phyloP scores from a whole-genome alignment of 2,329 filamentous ascomycete species.

The Paecilomyces variotii region DNA sequence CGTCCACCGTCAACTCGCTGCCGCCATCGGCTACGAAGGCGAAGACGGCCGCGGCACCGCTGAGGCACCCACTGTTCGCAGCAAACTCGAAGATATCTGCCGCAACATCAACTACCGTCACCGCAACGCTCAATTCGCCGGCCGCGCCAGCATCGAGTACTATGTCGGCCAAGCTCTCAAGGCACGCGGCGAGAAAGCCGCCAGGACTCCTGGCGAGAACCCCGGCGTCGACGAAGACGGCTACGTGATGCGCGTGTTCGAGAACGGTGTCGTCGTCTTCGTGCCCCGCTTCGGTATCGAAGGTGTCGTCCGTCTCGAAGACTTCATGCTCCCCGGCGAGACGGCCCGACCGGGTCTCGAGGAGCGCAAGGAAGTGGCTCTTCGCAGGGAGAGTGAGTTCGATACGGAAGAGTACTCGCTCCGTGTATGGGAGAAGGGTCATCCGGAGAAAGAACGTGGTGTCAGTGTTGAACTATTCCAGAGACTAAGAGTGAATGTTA shows the following conservation, averaged over 20 bases:
- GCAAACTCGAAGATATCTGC: constrained; percentile 85
- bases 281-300: constrained; percentile 95
- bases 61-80: constrained; percentile 68
- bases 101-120: constrained; percentile 98
- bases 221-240: constrained; percentile 68
- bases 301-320: constrained; percentile 75
- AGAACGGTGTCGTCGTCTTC: constrained; percentile 94
- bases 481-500: constrained; percentile 81
- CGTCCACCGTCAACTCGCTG: constrained; percentile 87
- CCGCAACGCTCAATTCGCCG: constrained; percentile 92
- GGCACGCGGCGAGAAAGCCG: constrained; percentile 46
- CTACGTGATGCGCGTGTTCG: constrained; percentile 95
- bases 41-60: constrained; percentile 50
- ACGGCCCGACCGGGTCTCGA: constrained; percentile 15
- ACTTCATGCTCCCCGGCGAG: constrained; percentile 64
- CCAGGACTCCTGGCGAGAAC: constrained; percentile 19
- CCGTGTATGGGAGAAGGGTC: constrained; percentile 48
- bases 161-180: constrained; percentile 96
- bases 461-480: constrained; percentile 75
- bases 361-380: constrained; percentile 25
- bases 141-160: constrained; percentile 89
- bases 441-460: constrained; percentile 20
- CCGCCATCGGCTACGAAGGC: constrained; percentile 78
- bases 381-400: constrained; percentile 64
- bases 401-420: constrained; percentile 81